Conservation (phyloP, 2,329 filamentous ascomycete genomes). For the Sporothrix humicola region DNA sequence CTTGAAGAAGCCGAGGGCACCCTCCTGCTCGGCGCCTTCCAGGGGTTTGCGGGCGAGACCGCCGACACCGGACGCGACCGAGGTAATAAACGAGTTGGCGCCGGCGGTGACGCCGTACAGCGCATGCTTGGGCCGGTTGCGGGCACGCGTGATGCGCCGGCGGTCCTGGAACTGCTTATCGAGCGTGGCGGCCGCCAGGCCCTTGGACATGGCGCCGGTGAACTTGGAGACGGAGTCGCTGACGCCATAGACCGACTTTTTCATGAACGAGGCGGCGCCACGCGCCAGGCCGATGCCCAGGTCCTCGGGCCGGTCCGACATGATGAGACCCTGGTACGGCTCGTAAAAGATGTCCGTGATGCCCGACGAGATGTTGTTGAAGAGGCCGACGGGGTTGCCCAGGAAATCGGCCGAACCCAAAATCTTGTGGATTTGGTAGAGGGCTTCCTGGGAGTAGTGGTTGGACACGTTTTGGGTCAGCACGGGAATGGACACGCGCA, state of each 20-base stretch:
- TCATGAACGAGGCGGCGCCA: constrained; percentile 94
- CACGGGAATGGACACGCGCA: constrained; percentile 83
- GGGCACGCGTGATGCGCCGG: constrained; percentile 86
- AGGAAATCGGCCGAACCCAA: constrained; percentile 96
- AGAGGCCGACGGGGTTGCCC: constrained; percentile 94
- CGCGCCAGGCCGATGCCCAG: constrained; percentile 95
- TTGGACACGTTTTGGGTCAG: constrained; percentile 85
- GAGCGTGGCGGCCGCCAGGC: constrained; percentile 89
- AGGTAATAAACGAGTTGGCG: constrained; percentile 92
- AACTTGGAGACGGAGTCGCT: constrained; percentile 98
- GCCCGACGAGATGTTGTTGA: constrained; percentile 97
- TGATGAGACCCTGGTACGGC: constrained; percentile 93
- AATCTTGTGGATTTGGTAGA: constrained; percentile 96
- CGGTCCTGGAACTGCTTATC: constrained; percentile 99
- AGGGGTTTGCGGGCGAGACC: constrained; percentile 92
- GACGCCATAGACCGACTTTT: constrained; percentile 97
- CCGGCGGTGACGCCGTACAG: constrained; percentile 95
- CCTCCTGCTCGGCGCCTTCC: constrained; percentile 95
- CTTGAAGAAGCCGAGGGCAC: constrained; percentile 93
- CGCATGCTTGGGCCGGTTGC: constrained; percentile 95
- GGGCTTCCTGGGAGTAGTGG: constrained; percentile 95
- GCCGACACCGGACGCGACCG: constrained; percentile 89
- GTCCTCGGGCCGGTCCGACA: constrained; percentile 94
- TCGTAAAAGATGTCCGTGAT: constrained; percentile 99
- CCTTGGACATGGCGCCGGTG: constrained; percentile 96